Evolutionary conservation across 2,329 filamentous ascomycete genomes (phyloP).

Genomic region (Ophiostoma sp.): DNA sequence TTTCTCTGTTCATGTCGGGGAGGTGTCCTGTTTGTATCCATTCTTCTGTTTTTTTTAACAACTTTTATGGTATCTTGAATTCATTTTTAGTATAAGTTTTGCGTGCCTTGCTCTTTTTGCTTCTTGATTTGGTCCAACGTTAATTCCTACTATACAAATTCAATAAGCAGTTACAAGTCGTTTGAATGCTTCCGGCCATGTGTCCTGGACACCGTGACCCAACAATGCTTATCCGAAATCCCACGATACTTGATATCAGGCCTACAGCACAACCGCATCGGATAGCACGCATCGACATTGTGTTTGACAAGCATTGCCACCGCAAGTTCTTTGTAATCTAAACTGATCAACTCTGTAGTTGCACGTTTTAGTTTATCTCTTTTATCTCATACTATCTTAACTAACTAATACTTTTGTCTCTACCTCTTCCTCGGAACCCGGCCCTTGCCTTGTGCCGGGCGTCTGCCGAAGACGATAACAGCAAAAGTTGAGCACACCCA

Average conservation of each 20-base stretch:
- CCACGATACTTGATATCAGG: no score
- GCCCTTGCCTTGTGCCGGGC: conserved; percentile 1
- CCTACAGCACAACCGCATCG: not conserved
- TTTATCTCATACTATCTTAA: not conserved
- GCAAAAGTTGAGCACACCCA: not conserved
- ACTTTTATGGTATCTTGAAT: not conserved
- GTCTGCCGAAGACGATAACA: not conserved
- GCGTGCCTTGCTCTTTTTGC: not conserved
- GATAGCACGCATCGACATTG: not conserved
- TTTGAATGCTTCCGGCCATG: no score
- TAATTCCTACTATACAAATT: no score
- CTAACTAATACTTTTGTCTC: not conserved
- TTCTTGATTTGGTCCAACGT: no score
- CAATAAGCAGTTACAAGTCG: no score
- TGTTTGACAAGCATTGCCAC: no score
- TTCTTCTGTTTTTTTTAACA: no score
- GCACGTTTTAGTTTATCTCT: not conserved
- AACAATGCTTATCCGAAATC: no score
- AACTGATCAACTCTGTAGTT: no score
- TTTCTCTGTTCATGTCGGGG: not conserved
- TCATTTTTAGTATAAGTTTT: not conserved
- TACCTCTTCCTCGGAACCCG: not conserved
- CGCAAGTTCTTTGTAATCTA: no score
- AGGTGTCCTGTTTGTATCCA: not conserved
- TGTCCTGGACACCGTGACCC: no score